These are phyloP conservation scores for Globisporangium orthogonon DNA, from an alignment of 352 stramenopile genomes.

Conservation along the genomic window DNA sequence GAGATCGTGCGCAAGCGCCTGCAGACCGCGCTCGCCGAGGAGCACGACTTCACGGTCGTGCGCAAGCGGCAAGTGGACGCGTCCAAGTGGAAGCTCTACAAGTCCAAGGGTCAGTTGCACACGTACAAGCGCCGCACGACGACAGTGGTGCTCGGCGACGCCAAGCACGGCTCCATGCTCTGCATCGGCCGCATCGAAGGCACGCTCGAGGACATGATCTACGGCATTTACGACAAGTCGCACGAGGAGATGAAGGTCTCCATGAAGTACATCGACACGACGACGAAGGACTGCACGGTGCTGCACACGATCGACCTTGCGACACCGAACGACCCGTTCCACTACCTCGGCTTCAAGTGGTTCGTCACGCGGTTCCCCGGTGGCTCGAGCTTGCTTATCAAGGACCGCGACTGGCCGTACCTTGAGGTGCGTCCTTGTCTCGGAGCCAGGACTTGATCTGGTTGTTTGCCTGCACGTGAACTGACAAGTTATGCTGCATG, in stretches of 20 bases:
- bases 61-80: conserved; percentile 22
- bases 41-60: conserved; percentile 11
- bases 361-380: conserved; percentile 24
- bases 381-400: conserved; percentile 6
- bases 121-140: conserved; percentile 25
- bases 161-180: conserved; percentile 14
- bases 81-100: conserved; percentile 43
- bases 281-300: conserved; percentile 26
- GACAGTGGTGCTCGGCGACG: conserved; percentile 3
- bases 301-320: conserved; percentile 33
- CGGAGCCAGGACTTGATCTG: too few relatives aligned
- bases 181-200: conserved; percentile 31
- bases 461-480: too few relatives aligned
- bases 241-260: conserved; percentile 31
- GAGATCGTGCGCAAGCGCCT: conserved; percentile 10
- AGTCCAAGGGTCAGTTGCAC: conserved; percentile 28
- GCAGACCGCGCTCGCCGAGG: conserved; percentile 8
- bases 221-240: conserved; percentile 27
- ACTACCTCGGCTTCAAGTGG: conserved; percentile 48
- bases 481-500: neutral
- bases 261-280: conserved; percentile 20
- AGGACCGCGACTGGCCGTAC: conserved; percentile 19
- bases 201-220: conserved; percentile 40
- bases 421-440: conserved; percentile 21
- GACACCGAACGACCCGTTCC: conserved; percentile 28